Evolutionary conservation across 805 yeast genomes (phyloP), one percentile per base, ranked within the genome.

Genomic region (Saccharomyces jurei): DNA sequence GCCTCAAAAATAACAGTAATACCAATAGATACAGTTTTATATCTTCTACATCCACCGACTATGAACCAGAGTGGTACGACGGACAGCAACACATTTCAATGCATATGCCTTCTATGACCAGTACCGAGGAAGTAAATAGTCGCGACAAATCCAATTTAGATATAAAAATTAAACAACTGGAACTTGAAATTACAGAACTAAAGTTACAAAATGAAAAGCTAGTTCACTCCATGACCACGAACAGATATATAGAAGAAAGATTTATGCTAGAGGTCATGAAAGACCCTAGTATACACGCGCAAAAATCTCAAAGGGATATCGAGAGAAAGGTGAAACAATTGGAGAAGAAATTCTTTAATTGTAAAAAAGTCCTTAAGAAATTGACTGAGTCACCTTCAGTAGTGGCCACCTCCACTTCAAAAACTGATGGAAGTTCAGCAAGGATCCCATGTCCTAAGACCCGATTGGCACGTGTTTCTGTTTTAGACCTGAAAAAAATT

Each of bases 191-290:
- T 17, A 61, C 61, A 41, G 73, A 70, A 49, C 54, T 70, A 30
- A 68, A 62, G 57, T 51, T 69, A 31, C 71, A 68, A 44, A 70
- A 70, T 56, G 69, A 68, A 50, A 67, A 65, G 52, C 50, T 69
- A 41, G 59, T 68, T 27, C 63, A 63, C 46, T 62, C 71, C 4
- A 63, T 69, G 46, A 61, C 61, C 11, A 57, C 59, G 6, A 64
- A 62, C 44, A 59, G 65, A 41, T 56, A 61, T n/a, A 57, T 60
- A 10, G 68, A 66, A 51, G 68, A 66, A 41, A 60, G 56, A 36
- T 58, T 61, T 51, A 56, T 63, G 50, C 54, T 60, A n/a, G 62
- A 56, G 41, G 63, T 62, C 3, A 48, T 57, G 30, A 52, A 56
- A 28, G 57, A 48, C 11, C 52, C 48, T 30, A 54, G 51, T 29